phyloP scores from a whole-genome alignment of 2,329 filamentous ascomycete species.

The Ascochyta rabiei region DNA sequence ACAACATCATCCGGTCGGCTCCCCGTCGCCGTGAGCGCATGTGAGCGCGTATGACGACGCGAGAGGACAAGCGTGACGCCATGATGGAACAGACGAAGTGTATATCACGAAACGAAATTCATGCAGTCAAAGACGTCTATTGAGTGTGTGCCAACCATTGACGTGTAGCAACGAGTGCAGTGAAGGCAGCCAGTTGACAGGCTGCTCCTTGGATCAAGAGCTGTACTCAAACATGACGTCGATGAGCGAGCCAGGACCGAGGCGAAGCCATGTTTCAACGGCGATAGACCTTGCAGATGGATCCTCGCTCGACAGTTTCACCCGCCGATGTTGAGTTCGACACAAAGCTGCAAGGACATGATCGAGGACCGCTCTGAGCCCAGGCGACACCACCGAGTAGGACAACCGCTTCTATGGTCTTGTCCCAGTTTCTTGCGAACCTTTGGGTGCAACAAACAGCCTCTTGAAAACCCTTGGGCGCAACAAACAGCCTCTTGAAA shows the following conservation, averaged over 20 bases:
- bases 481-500: too few species aligned
- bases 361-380: not conserved
- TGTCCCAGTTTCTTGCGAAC: too few species aligned
- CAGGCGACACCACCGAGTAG: too few species aligned
- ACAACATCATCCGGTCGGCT: conserved; percentile 96
- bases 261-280: conserved; percentile 4
- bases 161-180: not conserved
- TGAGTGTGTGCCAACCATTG: not conserved
- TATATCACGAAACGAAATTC: conserved; percentile 35
- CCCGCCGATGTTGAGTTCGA: not conserved
- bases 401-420: too few species aligned
- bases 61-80: conserved; percentile 21
- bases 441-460: too few species aligned
- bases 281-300: conserved; percentile 10
- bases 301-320: conserved; percentile 8
- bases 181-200: not conserved
- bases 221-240: not conserved
- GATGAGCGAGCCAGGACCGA: not conserved
- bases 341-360: not conserved
- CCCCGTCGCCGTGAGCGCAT: conserved; percentile 81
- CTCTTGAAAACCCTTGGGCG: too few species aligned
- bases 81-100: conserved; percentile 35
- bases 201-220: too few species aligned
- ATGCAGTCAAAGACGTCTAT: conserved; percentile 27
- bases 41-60: conserved; percentile 50